Evolutionary conservation across 139 green algal genomes (phyloP), one percentile per base, ranked within the genome.

Genomic region (Pleodorina starrii): DNA sequence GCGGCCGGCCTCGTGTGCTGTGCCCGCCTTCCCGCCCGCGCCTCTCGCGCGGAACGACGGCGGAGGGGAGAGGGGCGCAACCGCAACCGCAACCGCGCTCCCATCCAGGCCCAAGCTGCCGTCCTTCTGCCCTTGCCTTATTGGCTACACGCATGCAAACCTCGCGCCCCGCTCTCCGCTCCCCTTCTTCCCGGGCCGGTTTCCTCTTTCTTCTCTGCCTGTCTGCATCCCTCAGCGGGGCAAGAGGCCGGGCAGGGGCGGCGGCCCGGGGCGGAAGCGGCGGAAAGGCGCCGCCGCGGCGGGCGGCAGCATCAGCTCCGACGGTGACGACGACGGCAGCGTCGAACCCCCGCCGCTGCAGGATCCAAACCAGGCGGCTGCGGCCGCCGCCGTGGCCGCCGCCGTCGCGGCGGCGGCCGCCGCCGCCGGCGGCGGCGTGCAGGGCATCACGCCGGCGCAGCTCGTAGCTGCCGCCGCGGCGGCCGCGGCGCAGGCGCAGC

Each of bases 401-500:
- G 51, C 54, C 12, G 54, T 72, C 21, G 54, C 78, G 57, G 54
- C 78, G 51, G 78, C 74, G 74, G 74, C 74, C 43, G 74, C 74
- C 12, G 44, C 74, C 2, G 74, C 74, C 23, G 74, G 51, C 50
- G 38, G 78, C 79, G 79, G 79, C 59, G 57, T 50, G 44, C 35
- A 50, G 29, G 57, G 57, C 79, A 51, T 75, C 21, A 86, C 57
- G 19, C 40, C 38, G 9, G 38, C n/a, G 40, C 79, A 86, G 40
- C 79, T 86, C 38, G 43, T 75, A 14, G 79, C 77, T 7, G 77
- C 51, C 5, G 51, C 51, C 0, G 51, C 77, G 40, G 77, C 79
- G 54, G 79, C 79, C 57, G 79, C 79, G 59, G 57, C 57, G 38
- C 79, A 76, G 57, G 57, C 79, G 79, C 57, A 75, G 57, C 54